These are phyloP conservation scores for Fusarium poae DNA, from an alignment of 2,329 filamentous ascomycete species.

Conservation along the genomic window DNA sequence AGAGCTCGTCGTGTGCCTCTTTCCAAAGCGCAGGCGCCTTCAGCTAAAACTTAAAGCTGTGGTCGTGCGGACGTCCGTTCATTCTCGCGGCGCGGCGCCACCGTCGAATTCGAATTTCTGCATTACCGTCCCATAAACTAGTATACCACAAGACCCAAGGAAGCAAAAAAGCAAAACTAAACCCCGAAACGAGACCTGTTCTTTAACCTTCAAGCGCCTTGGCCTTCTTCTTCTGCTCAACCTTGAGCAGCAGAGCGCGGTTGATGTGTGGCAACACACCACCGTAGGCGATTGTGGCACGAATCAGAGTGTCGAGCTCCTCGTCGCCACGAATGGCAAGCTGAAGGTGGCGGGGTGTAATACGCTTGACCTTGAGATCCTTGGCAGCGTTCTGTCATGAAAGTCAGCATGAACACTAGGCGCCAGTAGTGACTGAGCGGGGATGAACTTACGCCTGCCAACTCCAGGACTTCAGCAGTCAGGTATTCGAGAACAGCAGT, in stretches of 20 bases:
- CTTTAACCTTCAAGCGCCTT: constrained; percentile 62
- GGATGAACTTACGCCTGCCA: constrained; percentile 80
- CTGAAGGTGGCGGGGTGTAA: constrained; percentile 96
- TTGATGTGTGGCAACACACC: constrained; percentile 99
- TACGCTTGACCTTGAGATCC: constrained; percentile 99
- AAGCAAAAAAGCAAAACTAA: constrained; percentile 42
- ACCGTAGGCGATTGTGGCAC: constrained; percentile 97
- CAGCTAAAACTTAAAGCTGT: constrained; percentile 46
- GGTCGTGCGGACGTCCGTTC: constrained; percentile 39
- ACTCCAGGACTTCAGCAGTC: constrained; percentile 96
- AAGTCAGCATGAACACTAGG: constrained; percentile 41
- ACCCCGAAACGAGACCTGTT: constrained; percentile 18
- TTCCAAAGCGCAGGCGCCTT: constrained; percentile 38
- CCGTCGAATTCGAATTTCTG: constrained; percentile 47
- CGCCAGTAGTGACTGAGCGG: constrained; percentile 17
- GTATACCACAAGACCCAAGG: constrained; percentile 44
- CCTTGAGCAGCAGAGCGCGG: constrained; percentile 93
- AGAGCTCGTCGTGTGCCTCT: constrained; percentile 39
- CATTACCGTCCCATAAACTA: constrained; percentile 49
- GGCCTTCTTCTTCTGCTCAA: constrained; percentile 96
- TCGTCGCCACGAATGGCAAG: constrained; percentile 98
- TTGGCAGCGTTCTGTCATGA: constrained; percentile 87
- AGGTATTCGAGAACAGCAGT: constrained; percentile 98
- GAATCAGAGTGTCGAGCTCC: constrained; percentile 96
- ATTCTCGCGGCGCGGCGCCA: constrained; percentile 45